Percentiles rank a stretch among this genome's conserved stretches.
Evolutionary conservation across 1,284 basidiomycete species (phyloP).

Genomic region (Quambalaria eucalypti): DNA sequence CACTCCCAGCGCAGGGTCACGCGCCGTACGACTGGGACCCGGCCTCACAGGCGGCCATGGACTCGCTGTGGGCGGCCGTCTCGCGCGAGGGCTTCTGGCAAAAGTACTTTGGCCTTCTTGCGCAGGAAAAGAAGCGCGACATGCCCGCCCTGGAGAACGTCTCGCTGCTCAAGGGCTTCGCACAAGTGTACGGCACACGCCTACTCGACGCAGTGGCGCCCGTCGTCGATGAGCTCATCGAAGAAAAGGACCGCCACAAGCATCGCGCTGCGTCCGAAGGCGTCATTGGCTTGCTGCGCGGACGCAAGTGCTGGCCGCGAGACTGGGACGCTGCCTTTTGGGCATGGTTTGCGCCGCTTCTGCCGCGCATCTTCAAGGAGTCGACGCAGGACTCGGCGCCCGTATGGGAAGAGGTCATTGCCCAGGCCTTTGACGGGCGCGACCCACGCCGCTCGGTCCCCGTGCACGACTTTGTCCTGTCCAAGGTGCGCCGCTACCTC

Average conservation of each 20-base stretch:
- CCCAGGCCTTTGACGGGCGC: conserved; percentile 59
- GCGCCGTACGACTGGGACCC: conserved; percentile 60
- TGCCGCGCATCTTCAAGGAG: conserved; percentile 62
- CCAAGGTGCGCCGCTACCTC: conserved; percentile 20
- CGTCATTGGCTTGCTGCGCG: conserved; percentile 62
- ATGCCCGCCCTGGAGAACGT: conserved; percentile 46
- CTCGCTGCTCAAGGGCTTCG: conserved; percentile 51
- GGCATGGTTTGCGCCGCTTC: conserved; percentile 66
- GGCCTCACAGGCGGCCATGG: conserved; percentile 57
- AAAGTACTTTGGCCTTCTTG: conserved; percentile 43
- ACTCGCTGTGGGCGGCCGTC: conserved; percentile 55
- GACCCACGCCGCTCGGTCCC: conserved; percentile 76
- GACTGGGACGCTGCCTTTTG: conserved; percentile 59
- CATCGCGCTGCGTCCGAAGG: conserved; percentile 84
- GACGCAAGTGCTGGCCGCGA: conserved; percentile 81
- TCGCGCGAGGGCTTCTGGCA: conserved; percentile 57
- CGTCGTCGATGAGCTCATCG: conserved; percentile 59
- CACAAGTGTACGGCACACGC: conserved; percentile 55
- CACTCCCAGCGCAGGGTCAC: conserved; percentile 51
- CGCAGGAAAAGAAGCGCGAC: conserved; percentile 41
- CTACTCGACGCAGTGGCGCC: conserved; percentile 54
- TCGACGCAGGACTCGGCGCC: conserved; percentile 49
- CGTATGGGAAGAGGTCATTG: conserved; percentile 48
- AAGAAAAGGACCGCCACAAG: conserved; percentile 70
- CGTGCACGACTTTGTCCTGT: conserved; percentile 58